These are phyloP conservation scores for Arctium lappa DNA, from an alignment of 129 eudicot species.

Conservation along the genomic window DNA sequence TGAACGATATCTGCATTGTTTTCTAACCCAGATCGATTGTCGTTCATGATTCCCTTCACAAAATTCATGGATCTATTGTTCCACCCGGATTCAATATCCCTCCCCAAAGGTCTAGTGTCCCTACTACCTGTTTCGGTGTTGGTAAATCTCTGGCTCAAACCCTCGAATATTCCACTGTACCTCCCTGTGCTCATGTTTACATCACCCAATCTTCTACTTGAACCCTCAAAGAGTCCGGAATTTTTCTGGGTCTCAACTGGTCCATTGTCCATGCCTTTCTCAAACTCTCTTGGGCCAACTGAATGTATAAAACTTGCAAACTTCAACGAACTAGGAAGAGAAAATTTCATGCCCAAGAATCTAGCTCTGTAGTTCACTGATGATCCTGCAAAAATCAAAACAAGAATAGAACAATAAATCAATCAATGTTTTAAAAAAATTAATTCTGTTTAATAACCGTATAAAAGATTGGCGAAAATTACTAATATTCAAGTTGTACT, in stretches of 20 bases:
- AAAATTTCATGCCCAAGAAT: slow-evolving; percentile 14
- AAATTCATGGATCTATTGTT: slow-evolving; percentile 26
- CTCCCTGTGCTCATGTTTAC: background rate
- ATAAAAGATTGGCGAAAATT: background rate
- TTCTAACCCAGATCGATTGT: background rate
- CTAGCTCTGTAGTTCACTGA: slow-evolving; percentile 8
- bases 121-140: background rate
- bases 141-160: slow-evolving; percentile 7
- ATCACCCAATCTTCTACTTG: slow-evolving; percentile 12
- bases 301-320: slow-evolving; percentile 45
- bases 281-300: slow-evolving; percentile 33
- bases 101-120: background rate
- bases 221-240: background rate
- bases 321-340: slow-evolving; percentile 15
- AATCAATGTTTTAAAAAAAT: background rate
- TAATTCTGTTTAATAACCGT: background rate
- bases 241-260: slow-evolving; percentile 19
- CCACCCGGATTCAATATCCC: slow-evolving; percentile 21
- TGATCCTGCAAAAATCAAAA: slow-evolving; percentile 20
- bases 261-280: slow-evolving; percentile 18
- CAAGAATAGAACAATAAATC: background rate
- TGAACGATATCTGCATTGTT: slow-evolving; percentile 65
- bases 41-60: slow-evolving; percentile 21
- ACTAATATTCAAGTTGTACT: background rate
- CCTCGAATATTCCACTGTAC: slow-evolving; percentile 13